Evolutionary conservation across 2,329 filamentous ascomycete genomes (phyloP), one percentile per base, ranked within the genome.

Genomic region (Fusarium drepaniforme): DNA sequence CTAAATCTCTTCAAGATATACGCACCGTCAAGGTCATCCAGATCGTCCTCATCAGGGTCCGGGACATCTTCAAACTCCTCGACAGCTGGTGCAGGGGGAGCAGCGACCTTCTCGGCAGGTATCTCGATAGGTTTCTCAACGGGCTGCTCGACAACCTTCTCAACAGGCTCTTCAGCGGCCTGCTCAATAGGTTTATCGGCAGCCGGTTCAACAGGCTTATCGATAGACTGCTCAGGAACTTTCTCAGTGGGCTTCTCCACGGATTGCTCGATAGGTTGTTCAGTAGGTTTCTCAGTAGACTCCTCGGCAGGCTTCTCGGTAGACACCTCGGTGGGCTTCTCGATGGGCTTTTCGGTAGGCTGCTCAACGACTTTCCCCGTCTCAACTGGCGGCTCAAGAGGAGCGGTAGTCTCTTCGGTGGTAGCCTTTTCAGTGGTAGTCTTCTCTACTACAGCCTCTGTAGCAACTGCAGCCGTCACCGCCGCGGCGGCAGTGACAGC

Each of bases 11-110:
- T 18, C 23, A n/a, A n/a, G 46, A 23, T 15, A 15, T 42, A 59
- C 67, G 8, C 46, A 94, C 94, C 95, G 84, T 99, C 97, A 53
- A 99, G 87, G 80, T 98, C 97, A 80, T 98, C 94, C 23, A 97
- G 86, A 77, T 97, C 94, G 83, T 97, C 97, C 83, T 97, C 96
- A 75, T 98, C 96, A 8, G 96, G 96, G 79, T 98, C 96, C 23
- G 95, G 93, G 18, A 93, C 91, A 76, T 93, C 89, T 25, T 89
- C 90, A 25, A 82, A 78, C 18, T 72, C 69, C 11, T 78, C 74
- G 12, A 64, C 57, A 33, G 42, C 28, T 16, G 61, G 61, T 35
- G 21, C 44, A 4, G 53, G 42, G 51, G 56, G 33, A 37, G 16
- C 64, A 66, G 64, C 64, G 61, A 18, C 16, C 23, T 58, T 58